A percentile compares a stretch with the other conserved stretches of the same genome.
phyloP scores from a whole-genome alignment of 2,329 filamentous ascomycete genomes.

The Exophiala phaeomuriformis region DNA sequence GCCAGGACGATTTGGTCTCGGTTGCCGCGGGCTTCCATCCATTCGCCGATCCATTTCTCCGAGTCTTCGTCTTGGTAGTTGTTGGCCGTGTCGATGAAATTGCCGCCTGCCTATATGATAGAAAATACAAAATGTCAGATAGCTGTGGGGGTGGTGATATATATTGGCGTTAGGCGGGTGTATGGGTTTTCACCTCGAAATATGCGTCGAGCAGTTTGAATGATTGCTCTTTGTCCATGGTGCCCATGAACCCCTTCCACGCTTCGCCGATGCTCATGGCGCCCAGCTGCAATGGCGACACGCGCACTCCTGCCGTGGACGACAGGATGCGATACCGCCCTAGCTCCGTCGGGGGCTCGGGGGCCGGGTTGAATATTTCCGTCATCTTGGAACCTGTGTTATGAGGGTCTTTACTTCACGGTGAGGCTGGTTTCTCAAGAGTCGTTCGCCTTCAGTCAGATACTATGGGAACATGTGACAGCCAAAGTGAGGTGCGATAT shows the following conservation, averaged over 20 bases:
- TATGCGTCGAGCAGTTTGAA: constrained; percentile 63
- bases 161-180: not conserved
- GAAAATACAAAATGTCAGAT: not conserved
- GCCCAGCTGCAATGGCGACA: constrained; percentile 53
- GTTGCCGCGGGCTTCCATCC: constrained; percentile 34
- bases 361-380: constrained; percentile 35
- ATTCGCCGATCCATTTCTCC: constrained; percentile 62
- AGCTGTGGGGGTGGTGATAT: not conserved
- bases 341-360: constrained; percentile 52
- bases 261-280: constrained; percentile 35
- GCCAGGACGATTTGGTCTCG: constrained; percentile 51
- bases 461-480: too few species aligned
- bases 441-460: too few species aligned
- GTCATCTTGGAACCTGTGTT: constrained; percentile 22
- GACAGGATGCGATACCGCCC: constrained; percentile 60
- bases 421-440: not conserved
- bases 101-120: constrained; percentile 45
- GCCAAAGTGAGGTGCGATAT: too few species aligned
- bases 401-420: not conserved
- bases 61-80: constrained; percentile 60
- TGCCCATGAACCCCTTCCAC: constrained; percentile 51
- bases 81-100: constrained; percentile 65
- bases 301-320: constrained; percentile 56
- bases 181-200: constrained; percentile 38
- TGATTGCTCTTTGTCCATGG: constrained; percentile 54